Evolutionary conservation across 345 rosid species (phyloP), one percentile per base, ranked within the genome.

Genomic region (Eucalyptus camaldulensis): DNA sequence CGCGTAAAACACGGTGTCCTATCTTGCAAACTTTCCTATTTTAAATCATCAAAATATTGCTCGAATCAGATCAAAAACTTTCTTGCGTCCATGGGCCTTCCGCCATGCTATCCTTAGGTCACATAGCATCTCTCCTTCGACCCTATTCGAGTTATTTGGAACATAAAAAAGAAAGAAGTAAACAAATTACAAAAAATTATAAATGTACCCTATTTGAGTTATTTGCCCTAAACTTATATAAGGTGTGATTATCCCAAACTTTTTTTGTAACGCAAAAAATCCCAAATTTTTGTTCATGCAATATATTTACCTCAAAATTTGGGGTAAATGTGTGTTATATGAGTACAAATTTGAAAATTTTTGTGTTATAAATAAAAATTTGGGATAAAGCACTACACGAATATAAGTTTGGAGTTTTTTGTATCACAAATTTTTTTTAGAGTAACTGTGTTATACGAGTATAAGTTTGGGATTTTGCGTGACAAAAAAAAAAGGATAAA

Each of bases 371-470:
- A 56, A 22, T 22, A 56, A 56, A 24, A 56, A 24, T 24, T 24
- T 22, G 3, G 13, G 29, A 25, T 56, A 56, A 24, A 56, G 29
- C 10, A 3, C 1, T 25, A 56, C 9, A 24, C 29, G 0, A 56
- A 24, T 24, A 56, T 56, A 56, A 56, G 29, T 56, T 56, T 24
- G 29, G 13, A 22, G 62, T 56, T 56, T 56, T 56, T 56, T 24
- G 13, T 56, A 1, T 56, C 3, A 56, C 6, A 43, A 43, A 1
- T 5, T 43, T 43, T 43, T 43, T 43, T 56, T 56, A 2, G 1
- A 6, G 6, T 56, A 56, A 24, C 2, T 56, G 0, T 53, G 3
- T 24, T 13, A 24, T 4, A 56, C 1, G 1, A 22, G 13, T 24
- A 24, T 56, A 56, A 24, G 62, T 56, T 56, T 24, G 29, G 29